Percentiles rank a stretch among this genome's conserved stretches.
phyloP scores from a whole-genome alignment of 169 alveolate species.

The Nephromyces sp. region DNA sequence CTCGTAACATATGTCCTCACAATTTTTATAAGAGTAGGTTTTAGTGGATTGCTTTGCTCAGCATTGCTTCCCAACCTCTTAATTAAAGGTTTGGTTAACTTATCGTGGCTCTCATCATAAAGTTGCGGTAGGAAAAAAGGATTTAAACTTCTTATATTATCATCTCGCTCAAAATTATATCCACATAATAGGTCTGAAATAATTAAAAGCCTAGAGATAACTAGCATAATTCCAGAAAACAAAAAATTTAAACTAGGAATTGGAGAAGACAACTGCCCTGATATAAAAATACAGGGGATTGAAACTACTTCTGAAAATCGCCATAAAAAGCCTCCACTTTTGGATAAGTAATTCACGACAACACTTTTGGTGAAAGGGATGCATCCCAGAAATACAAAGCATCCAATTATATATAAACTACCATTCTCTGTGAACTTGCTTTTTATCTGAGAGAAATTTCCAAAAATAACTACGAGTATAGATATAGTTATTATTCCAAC shows the following conservation, averaged over 20 bases:
- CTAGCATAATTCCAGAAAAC: slow-evolving; percentile 11
- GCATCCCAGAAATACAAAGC: slow-evolving; percentile 8
- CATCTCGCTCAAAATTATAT: neutral
- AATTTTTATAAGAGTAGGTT: slow-evolving; percentile 11
- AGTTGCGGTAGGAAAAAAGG: slow-evolving; percentile 5
- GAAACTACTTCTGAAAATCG: slow-evolving; percentile 23
- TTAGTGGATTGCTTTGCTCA: slow-evolving; percentile 3
- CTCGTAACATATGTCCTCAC: slow-evolving; percentile 33
- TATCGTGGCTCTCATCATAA: too few species aligned
- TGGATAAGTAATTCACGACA: slow-evolving; percentile 9
- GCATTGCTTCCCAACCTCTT: too few species aligned
- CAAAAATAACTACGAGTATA: too few species aligned
- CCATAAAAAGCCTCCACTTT: slow-evolving; percentile 15
- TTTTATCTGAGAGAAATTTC: too few species aligned
- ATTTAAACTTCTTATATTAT: neutral
- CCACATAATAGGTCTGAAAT: slow-evolving; percentile 15
- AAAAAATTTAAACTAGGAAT: neutral
- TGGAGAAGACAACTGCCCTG: neutral
- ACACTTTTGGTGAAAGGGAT: slow-evolving; percentile 21
- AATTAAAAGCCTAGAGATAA: slow-evolving; percentile 7
- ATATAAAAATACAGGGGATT: neutral
- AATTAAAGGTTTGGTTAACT: too few species aligned
- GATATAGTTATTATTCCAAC: neutral
- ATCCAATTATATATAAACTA: slow-evolving; percentile 6
- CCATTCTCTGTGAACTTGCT: too few species aligned